Evolutionary conservation across 176 grass and related monocot genomes (phyloP).

Genomic region (Carex pumila): DNA sequence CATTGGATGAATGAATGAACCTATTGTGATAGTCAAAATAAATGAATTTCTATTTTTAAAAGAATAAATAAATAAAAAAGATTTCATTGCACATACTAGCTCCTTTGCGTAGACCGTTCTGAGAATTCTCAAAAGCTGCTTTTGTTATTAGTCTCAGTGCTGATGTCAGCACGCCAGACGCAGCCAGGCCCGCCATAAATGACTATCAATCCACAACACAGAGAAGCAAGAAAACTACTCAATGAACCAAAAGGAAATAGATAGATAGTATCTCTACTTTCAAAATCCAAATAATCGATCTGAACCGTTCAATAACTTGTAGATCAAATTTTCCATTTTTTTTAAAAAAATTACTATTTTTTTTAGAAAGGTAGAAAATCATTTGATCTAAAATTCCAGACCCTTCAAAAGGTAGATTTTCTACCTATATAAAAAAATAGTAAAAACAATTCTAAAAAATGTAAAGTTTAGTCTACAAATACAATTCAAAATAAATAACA

Average conservation of each 20-base stretch:
- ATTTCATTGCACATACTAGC: constrained; percentile 37
- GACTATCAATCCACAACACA: constrained; percentile 32
- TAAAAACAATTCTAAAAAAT: too few species aligned
- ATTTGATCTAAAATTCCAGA: too few species aligned
- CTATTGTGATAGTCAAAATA: constrained; percentile 47
- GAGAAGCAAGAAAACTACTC: constrained; percentile 3
- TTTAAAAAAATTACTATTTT: too few species aligned
- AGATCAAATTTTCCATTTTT: too few species aligned
- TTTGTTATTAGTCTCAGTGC: constrained; percentile 56
- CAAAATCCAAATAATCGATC: too few species aligned
- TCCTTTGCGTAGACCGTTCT: constrained; percentile 61
- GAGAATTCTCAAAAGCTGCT: constrained; percentile 58
- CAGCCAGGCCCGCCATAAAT: constrained; percentile 57
- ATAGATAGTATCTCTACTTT: neutral
- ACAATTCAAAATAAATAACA: too few species aligned
- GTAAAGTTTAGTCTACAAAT: too few species aligned
- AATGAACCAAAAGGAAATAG: neutral
- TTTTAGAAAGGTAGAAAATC: too few species aligned
- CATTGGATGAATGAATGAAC: constrained; percentile 55
- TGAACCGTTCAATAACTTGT: too few species aligned
- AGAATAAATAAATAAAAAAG: neutral
- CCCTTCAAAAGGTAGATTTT: too few species aligned
- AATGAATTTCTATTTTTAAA: neutral
- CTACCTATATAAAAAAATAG: too few species aligned
- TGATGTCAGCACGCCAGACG: constrained; percentile 57